Base-by-base conservation (phyloP, 208 protist genomes). In the Angomonas ambiguus region DNA sequence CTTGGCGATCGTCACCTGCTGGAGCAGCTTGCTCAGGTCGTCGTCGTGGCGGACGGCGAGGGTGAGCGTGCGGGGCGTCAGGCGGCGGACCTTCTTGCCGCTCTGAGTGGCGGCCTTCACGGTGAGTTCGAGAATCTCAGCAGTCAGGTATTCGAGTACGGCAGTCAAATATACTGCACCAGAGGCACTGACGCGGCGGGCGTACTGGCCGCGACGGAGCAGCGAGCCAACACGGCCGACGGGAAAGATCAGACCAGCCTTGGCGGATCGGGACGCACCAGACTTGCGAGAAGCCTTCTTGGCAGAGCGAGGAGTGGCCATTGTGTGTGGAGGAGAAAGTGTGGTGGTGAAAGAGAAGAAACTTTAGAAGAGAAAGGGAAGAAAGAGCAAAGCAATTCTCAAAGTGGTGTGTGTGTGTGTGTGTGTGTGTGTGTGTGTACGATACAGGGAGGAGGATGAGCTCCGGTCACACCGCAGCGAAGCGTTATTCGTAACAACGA, bases 121-220 rank as follows among this genome's bases (percentile, higher is more conserved):
- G 64, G 79, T 76, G 27, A 84, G 83, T 79, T 92, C 86, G 65
- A 92, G 83, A 56, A 92, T 76, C 76, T 93, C 87, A 32, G 87
- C 83, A 18, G 83, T 90, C 81, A 93, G 71, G 87, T 99, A 99
- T 88, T 99, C 98, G 30, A 99, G 75, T 58, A 99, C 98, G 35
- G 98, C 98, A 2, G 98, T 92, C 60, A 99, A 80, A 91, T 99
- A 99, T 42, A 99, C 96, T 53, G 98, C 98, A 49, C 98, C 98
- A 59, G 95, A 98, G 34, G 95, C 92, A 87, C 97, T 97, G 63
- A 99, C 82, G 78, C 98, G 93, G 77, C 92, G 73, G 34, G 97
- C 96, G 84, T 98, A 99, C 79, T 95, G 81, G 60, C 98, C 98
- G 56, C 97, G 80, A 74, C 93, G 87, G 57, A 99, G 83, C 69